Conservation (phyloP, 176 grass and related monocot species). For the Triticum aestivum region IWGSC_CS_RefSeq_v2.1 NC_057806.1:327587545-327588044, state of each 20-base stretch:
- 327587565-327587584: background rate
- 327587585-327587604: background rate
- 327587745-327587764: constrained; percentile 28
- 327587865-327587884: constrained; percentile 2
- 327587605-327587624: constrained; percentile 18
- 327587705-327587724: background rate
- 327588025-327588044: constrained; percentile 99
- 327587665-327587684: background rate
- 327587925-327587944: constrained; percentile 67
- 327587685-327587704: background rate
- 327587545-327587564: background rate
- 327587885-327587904: background rate
- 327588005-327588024: constrained; percentile 95
- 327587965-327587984: constrained; percentile 98
- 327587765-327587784: constrained; percentile 96
- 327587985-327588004: constrained; percentile 91
- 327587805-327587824: constrained; percentile 94
- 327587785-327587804: constrained; percentile 87
- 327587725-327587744: constrained; percentile 21
- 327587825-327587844: constrained; percentile 97
- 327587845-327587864: constrained; percentile 53
- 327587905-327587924: constrained; percentile 27
- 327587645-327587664: background rate
- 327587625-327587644: constrained; percentile 27
- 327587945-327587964: constrained; percentile 91